Conservation (phyloP, 164 flowering plant genomes). For the Protea cynaroides region DNA sequence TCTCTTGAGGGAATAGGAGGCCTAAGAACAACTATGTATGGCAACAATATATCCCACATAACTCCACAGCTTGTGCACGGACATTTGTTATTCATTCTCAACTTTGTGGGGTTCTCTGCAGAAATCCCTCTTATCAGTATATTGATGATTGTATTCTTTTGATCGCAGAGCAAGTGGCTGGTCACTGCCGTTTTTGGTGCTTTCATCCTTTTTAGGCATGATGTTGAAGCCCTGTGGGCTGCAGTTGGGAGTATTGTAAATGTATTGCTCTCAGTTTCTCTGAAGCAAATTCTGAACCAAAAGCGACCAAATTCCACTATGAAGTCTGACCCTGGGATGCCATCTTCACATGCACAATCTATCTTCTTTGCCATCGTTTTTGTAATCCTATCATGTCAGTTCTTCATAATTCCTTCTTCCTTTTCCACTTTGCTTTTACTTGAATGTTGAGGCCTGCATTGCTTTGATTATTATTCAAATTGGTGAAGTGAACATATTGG, state of each 20-base stretch:
- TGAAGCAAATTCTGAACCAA: slow-evolving; percentile 69
- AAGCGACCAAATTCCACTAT: slow-evolving; percentile 49
- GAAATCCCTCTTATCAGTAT: not conserved
- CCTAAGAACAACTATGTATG: no score
- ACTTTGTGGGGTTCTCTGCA: not conserved
- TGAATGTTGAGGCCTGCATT: no score
- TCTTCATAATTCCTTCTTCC: slow-evolving; percentile 4
- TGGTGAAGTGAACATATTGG: no score
- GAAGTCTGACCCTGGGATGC: slow-evolving; percentile 80
- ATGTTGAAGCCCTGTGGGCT: slow-evolving; percentile 69
- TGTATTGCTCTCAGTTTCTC: slow-evolving; percentile 40
- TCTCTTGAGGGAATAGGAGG: no score
- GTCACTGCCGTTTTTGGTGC: slow-evolving; percentile 46
- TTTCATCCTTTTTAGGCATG: slow-evolving; percentile 70
- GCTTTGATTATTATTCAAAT: no score
- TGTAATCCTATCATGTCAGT: slow-evolving; percentile 47
- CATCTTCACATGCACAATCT: slow-evolving; percentile 85
- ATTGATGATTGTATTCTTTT: slow-evolving; percentile 6
- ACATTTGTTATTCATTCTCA: no score
- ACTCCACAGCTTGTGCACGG: no score
- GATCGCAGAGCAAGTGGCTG: slow-evolving; percentile 86
- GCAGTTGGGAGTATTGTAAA: slow-evolving; percentile 61
- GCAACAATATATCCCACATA: no score
- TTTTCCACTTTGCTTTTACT: not conserved
- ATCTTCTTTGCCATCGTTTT: slow-evolving; percentile 43